These are phyloP conservation scores for Cryomyces minteri DNA, from an alignment of 495 filamentous ascomycete species.

Conservation along the genomic window DNA sequence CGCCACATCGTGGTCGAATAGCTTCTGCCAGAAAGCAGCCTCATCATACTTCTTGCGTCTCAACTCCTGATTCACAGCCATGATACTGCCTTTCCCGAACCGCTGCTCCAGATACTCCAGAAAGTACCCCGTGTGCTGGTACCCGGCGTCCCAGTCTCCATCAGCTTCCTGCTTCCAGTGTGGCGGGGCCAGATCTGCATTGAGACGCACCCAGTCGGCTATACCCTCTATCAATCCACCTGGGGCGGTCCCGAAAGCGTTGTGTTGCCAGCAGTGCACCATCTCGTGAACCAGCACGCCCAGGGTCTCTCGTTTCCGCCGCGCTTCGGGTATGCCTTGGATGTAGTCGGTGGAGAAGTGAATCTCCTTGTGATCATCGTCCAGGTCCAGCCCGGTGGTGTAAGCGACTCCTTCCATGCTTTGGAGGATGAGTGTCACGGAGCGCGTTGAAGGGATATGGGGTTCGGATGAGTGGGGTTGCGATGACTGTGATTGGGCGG, in stretches of 20 bases:
- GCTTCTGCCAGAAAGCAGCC: slow-evolving; percentile 48
- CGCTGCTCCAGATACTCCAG: slow-evolving; percentile 50
- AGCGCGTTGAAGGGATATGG: slow-evolving; percentile 38
- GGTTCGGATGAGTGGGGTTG: background rate
- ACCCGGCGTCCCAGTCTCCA: slow-evolving; percentile 74
- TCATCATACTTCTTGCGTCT: slow-evolving; percentile 36
- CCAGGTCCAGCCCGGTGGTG: slow-evolving; percentile 66
- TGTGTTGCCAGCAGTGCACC: slow-evolving; percentile 89
- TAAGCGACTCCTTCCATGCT: slow-evolving; percentile 73
- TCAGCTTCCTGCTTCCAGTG: slow-evolving; percentile 57
- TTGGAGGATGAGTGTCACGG: slow-evolving; percentile 73
- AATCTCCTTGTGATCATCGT: slow-evolving; percentile 87
- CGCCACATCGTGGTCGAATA: slow-evolving; percentile 44
- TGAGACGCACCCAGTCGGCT: slow-evolving; percentile 82
- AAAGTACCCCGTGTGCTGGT: slow-evolving; percentile 86
- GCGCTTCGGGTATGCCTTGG: slow-evolving; percentile 16
- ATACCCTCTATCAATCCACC: slow-evolving; percentile 81
- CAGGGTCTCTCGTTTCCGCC: slow-evolving; percentile 41
- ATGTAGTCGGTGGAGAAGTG: slow-evolving; percentile 75
- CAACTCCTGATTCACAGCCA: slow-evolving; percentile 53
- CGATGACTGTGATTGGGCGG: slow-evolving; percentile 10
- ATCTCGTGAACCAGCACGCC: slow-evolving; percentile 86
- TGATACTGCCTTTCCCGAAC: slow-evolving; percentile 55
- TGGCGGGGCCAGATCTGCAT: slow-evolving; percentile 51
- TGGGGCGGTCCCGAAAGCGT: slow-evolving; percentile 42